phyloP scores from a whole-genome alignment of 805 yeast species.

The Vanderwaltozyma tropicalis region DNA sequence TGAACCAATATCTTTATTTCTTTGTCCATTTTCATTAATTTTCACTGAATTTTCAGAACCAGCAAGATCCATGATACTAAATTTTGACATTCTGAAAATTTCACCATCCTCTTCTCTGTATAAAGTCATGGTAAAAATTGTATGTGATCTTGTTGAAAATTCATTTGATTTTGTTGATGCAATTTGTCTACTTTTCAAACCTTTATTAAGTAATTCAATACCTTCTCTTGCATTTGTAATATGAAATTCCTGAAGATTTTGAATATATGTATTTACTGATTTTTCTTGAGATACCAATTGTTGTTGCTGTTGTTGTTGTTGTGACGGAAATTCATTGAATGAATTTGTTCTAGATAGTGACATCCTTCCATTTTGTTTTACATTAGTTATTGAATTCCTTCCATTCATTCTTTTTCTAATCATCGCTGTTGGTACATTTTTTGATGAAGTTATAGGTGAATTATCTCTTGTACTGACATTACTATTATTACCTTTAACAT shows the following conservation, averaged over 20 bases:
- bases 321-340: slow-evolving; percentile 1
- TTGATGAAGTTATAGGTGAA: slow-evolving; percentile 16
- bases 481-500: slow-evolving; percentile 3
- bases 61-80: slow-evolving; percentile 80
- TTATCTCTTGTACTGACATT: slow-evolving; percentile 48
- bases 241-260: slow-evolving; percentile 52
- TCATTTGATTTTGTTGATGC: slow-evolving; percentile 85
- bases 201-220: slow-evolving; percentile 46
- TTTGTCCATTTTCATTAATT: slow-evolving; percentile 74
- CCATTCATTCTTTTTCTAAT: slow-evolving; percentile 7
- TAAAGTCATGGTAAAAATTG: slow-evolving; percentile 62
- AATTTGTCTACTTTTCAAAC: slow-evolving; percentile 68
- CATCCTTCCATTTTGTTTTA: not conserved
- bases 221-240: slow-evolving; percentile 58
- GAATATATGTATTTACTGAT: slow-evolving; percentile 60
- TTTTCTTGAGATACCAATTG: slow-evolving; percentile 29
- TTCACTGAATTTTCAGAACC: slow-evolving; percentile 81
- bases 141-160: slow-evolving; percentile 84
- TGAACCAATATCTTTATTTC: slow-evolving; percentile 90
- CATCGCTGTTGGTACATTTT: slow-evolving; percentile 5
- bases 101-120: slow-evolving; percentile 48
- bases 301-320: not conserved
- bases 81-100: slow-evolving; percentile 32
- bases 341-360: slow-evolving; percentile 1
- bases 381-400: not conserved